Conservation (phyloP, 495 filamentous ascomycete species). For the Hyphodiscus hymeniophilus region DNA sequence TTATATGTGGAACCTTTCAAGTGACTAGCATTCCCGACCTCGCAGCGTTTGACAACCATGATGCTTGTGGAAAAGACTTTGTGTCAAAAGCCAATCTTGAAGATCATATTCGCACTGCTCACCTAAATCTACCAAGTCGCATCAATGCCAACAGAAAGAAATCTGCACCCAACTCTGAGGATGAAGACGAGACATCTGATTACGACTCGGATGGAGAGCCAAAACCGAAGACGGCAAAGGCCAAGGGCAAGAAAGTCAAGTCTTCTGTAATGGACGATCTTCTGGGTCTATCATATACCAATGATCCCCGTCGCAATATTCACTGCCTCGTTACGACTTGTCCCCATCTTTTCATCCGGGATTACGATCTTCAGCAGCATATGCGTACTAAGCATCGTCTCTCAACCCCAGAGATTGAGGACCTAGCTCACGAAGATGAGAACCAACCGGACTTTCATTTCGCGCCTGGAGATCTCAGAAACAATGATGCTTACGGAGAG, state of each 20-base stretch:
- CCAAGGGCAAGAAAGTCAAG: constrained; percentile 1
- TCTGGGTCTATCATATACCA: constrained; percentile 50
- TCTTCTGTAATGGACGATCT: constrained; percentile 31
- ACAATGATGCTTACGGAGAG: neutral
- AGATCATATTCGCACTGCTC: constrained; percentile 70
- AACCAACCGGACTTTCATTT: neutral
- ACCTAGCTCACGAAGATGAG: neutral
- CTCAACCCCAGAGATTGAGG: neutral
- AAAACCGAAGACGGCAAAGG: constrained; percentile 12
- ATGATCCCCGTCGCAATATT: constrained; percentile 40
- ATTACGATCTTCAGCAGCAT: constrained; percentile 62
- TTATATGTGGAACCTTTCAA: constrained; percentile 64
- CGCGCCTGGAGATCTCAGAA: neutral
- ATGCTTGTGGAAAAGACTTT: constrained; percentile 63
- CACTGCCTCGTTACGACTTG: constrained; percentile 48
- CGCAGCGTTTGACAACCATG: constrained; percentile 51
- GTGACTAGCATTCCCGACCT: constrained; percentile 49
- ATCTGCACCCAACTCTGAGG: constrained; percentile 6
- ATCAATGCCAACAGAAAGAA: constrained; percentile 29
- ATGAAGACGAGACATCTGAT: constrained; percentile 7
- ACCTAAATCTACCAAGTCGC: constrained; percentile 48
- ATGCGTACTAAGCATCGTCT: constrained; percentile 43
- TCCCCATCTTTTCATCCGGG: constrained; percentile 50
- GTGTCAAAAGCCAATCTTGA: constrained; percentile 65
- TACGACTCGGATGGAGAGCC: constrained; percentile 6